These are phyloP conservation scores for Colletotrichum sp. DNA, from an alignment of 2,329 filamentous ascomycete species.

Conservation along the genomic window DNA sequence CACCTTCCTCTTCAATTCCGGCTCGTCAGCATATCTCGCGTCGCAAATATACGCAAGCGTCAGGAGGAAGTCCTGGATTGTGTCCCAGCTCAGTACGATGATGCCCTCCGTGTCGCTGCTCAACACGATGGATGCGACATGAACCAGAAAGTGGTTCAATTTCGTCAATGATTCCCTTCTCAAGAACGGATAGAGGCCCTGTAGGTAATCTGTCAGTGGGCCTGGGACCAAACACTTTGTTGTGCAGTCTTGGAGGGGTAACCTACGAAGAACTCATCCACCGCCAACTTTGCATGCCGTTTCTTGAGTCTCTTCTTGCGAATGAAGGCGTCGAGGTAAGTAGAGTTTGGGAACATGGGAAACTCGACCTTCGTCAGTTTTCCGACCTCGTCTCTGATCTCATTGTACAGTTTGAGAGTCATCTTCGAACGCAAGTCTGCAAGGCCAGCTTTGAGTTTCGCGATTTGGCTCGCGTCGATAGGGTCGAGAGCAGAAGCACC, in stretches of 20 bases:
- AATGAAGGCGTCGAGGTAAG: neutral
- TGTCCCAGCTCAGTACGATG: neutral
- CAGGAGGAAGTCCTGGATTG: neutral
- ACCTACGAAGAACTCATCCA: neutral
- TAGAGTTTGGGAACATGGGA: neutral
- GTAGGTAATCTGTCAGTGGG: neutral
- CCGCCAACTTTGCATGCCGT: neutral
- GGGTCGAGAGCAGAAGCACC: neutral
- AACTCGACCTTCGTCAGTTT: neutral
- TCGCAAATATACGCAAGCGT: neutral
- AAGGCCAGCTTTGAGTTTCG: neutral
- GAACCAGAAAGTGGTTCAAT: neutral
- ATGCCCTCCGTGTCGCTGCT: neutral
- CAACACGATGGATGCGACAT: neutral
- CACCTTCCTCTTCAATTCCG: neutral
- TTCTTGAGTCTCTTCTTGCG: neutral
- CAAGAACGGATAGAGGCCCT: neutral
- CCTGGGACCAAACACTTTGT: fast-evolving
- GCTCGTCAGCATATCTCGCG: neutral
- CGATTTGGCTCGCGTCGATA: neutral
- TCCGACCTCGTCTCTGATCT: neutral
- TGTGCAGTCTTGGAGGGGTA: neutral
- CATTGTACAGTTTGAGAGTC: neutral
- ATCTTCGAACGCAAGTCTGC: neutral
- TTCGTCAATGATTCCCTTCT: neutral